phyloP scores from a whole-genome alignment of 1,284 basidiomycete genomes.

The Cutaneotrichosporon dermatis region DNA sequence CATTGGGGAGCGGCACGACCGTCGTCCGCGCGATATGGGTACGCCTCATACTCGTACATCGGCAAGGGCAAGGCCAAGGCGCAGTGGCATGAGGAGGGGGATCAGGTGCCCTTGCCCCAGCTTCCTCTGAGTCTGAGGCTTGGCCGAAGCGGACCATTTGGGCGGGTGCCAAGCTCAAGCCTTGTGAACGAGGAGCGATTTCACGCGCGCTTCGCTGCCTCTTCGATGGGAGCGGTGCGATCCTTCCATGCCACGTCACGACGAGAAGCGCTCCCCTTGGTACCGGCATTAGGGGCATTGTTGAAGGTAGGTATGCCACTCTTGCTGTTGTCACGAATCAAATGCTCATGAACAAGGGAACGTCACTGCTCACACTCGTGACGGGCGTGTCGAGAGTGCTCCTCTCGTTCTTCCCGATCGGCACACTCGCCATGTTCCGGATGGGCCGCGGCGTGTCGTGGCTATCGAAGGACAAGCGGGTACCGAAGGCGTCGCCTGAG shows the following conservation, averaged over 20 bases:
- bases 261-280: constrained; percentile 41
- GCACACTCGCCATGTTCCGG: constrained; percentile 33
- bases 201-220: no score
- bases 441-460: constrained; percentile 25
- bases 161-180: no score
- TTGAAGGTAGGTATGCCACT: constrained; percentile 36
- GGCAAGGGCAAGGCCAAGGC: no score
- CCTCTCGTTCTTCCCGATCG: constrained; percentile 47
- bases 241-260: constrained; percentile 37
- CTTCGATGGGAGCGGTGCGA: neutral
- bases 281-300: constrained; percentile 38
- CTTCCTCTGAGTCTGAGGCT: no score
- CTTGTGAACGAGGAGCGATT: no score
- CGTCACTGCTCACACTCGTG: constrained; percentile 43
- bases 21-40: no score
- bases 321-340: no score
- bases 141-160: no score
- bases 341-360: constrained; percentile 46
- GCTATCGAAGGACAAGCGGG: constrained; percentile 23
- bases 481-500: constrained; percentile 27
- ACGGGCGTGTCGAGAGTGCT: constrained; percentile 42
- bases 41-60: no score
- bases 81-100: no score
- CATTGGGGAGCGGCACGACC: no score
- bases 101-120: no score